Conservation (phyloP, 202 grass and related monocot genomes). For the Miscanthus sacchariflorus region DNA sequence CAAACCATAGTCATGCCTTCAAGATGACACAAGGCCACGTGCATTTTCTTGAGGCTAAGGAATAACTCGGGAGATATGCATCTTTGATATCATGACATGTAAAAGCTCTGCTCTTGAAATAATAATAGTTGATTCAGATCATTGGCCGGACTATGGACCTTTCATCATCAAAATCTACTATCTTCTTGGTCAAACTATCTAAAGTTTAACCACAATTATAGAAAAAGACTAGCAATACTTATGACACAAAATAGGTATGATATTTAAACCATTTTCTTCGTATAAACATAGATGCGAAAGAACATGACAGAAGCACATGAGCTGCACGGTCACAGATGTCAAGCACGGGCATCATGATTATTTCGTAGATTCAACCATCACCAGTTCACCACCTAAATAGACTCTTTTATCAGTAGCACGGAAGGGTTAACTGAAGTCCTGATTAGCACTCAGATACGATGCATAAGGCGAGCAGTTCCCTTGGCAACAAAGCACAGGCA, state of each 20-base stretch:
- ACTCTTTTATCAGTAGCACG: background rate
- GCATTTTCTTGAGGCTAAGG: no score
- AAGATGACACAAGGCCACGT: background rate
- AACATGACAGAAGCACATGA: background rate
- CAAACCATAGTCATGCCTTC: no score
- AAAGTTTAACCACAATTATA: background rate
- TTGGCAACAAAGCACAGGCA: background rate
- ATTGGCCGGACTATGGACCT: no score
- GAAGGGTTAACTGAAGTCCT: background rate
- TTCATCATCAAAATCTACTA: no score
- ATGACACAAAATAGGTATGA: background rate
- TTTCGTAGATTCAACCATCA: background rate
- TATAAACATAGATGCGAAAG: background rate
- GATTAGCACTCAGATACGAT: background rate
- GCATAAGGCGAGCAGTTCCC: background rate
- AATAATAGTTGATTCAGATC: background rate
- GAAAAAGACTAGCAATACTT: background rate
- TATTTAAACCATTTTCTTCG: background rate
- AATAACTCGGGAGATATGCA: background rate
- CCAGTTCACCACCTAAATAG: background rate
- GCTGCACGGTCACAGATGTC: background rate
- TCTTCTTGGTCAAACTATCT: background rate
- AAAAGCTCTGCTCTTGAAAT: background rate
- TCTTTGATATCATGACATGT: background rate
- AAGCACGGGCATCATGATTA: background rate